Base-by-base conservation (phyloP, 176 grass and related monocot species). In the Zea luxurians region DNA sequence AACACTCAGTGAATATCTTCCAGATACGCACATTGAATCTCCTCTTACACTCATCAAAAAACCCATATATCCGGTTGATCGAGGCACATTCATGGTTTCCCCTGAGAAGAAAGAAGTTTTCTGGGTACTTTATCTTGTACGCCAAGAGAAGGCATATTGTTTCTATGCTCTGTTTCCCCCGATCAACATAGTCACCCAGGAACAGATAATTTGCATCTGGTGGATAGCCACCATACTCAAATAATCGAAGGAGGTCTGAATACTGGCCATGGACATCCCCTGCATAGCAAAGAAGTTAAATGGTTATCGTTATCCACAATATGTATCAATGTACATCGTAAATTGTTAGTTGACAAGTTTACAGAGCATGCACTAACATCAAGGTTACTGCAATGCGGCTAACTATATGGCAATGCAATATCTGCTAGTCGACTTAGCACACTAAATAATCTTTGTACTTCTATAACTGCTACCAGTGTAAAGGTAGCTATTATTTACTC, bases 21-120 rank as follows among this genome's bases (percentile, higher is more conserved):
- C 91, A 93, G 18, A 90, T 65, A 63, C 88, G 84, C 13, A 93
- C 91, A 61, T 89, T 90, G 64, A 89, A 93, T 21, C 91, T 83
- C 66, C 91, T 83, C 47, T 93, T 93, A 43, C 91, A 93, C 48
- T 93, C 90, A 21, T 93, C 91, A 87, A 75, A 93, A 54, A 93
- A 93, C 27, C 91, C 91, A 54, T 93, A 93, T 6, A 93, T 93
- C 13, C 91, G 74, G 72, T 93, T 93, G 74, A 93, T 89, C 48
- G 91, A 93, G 4, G 91, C 91, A n/a, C 91, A 90, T 43, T 93
- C 91, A 85, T 93, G 91, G 81, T 93, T 93, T 63, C 91, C 91
- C 15, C 91, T 88, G 8, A 93, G 88, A 9, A 93, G 91, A 68
- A 93, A 93, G 55, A 93, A 87, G 55, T 90, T 90, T 73, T 90